Evolutionary conservation across 805 yeast genomes (phyloP), one percentile per base, ranked within the genome.

Genomic region (Cyberlindnera nakhonratchasimensis): DNA sequence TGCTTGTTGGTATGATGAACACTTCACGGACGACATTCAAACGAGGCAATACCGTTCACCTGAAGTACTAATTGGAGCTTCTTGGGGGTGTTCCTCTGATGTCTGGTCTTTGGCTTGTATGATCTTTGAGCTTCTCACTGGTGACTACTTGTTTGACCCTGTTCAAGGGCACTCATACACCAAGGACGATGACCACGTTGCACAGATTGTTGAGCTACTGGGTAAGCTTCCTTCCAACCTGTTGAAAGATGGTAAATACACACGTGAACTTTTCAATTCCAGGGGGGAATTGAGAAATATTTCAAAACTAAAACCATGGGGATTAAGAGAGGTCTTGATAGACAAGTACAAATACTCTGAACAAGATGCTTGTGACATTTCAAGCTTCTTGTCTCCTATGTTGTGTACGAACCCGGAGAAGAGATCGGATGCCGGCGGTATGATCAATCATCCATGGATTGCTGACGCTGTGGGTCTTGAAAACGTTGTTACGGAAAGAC

Each of bases 101-200:
- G 75, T 91, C 36, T 93, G 99, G 99, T 86, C 96, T n/a, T 71
- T 86, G 55, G 97, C 95, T 0, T 90, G 98, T 65, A 66, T 93
- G 55, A 71, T 86, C 1, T 93, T 93, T 65, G 99, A 93, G 66
- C 71, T 93, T 19, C 64, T 91, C 33, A 91, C 99, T 0, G 98
- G 98, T 3, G 98, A 91, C 63, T 90, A 90, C 57, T 64, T 93
- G 37, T 93, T 91, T 62, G 97, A 91, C 61, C 99, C 99, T 1
- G 65, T 62, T 33, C 78, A 78, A 47, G 89, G 90, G 1, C 77
- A 75, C 42, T 70, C 84, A 5, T 91, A 87, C 64, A 62, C 81
- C 37, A 90, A 90, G 57, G 96, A 90, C 62, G 97, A 91, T 58
- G 99, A 93, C 62, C 99, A 93, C 62, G 73, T 93, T 54, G 98